Evolutionary conservation across 169 alveolate species (phyloP).

Genomic region (Plasmodium malariae): DNA sequence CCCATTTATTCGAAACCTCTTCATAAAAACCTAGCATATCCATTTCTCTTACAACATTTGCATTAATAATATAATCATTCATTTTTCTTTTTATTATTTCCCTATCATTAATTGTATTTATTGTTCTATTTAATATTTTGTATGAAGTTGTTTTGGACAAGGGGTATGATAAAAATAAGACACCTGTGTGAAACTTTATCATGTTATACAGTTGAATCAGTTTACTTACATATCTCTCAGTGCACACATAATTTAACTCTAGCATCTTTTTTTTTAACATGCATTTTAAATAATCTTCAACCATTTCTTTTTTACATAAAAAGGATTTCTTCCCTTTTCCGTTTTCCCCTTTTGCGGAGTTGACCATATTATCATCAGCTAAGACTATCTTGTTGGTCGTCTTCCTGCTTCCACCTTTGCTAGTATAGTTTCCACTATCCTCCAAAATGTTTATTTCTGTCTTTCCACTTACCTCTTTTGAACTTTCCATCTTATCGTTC

Average conservation of each 20-base stretch:
- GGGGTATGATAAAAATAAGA: conserved; percentile 68
- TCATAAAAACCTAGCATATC: conserved; percentile 65
- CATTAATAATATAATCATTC: conserved; percentile 67
- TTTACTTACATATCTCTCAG: conserved; percentile 59
- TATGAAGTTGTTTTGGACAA: conserved; percentile 71
- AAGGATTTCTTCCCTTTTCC: conserved; percentile 4
- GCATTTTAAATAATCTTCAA: conserved; percentile 65
- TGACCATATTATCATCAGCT: not conserved
- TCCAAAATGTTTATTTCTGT: not conserved
- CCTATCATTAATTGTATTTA: conserved; percentile 73
- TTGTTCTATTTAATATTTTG: conserved; percentile 59
- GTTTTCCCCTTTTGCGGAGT: not conserved
- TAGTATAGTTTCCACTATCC: not conserved
- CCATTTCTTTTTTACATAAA: conserved; percentile 67
- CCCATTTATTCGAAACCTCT: conserved; percentile 76
- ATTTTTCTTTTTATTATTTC: conserved; percentile 75
- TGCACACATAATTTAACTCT: conserved; percentile 70
- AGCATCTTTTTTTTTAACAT: conserved; percentile 69
- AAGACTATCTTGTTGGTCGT: not conserved
- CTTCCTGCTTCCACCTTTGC: not conserved
- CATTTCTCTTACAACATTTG: conserved; percentile 40
- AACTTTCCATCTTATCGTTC: not conserved
- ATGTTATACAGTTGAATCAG: conserved; percentile 71
- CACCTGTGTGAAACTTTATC: conserved; percentile 70
- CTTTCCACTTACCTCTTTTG: not conserved